These are phyloP conservation scores for Dactylorhiza incarnata DNA, from an alignment of 106 monocot genomes.

Conservation along the genomic window DNA sequence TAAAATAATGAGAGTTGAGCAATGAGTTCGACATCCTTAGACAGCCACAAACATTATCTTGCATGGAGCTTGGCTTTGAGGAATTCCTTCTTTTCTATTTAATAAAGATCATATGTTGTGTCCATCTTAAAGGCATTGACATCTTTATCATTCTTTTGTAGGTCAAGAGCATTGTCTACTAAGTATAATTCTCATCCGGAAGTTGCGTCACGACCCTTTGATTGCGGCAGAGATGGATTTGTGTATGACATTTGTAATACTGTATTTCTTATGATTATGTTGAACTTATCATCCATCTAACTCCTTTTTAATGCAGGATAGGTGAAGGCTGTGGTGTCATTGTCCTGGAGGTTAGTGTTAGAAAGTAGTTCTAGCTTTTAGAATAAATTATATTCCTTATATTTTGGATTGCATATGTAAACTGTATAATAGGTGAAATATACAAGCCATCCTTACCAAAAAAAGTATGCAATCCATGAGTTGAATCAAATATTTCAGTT, in stretches of 20 bases:
- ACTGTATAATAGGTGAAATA: not conserved
- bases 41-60: not conserved
- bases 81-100: not conserved
- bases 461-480: not conserved
- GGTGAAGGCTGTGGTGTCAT: slow-evolving; percentile 90
- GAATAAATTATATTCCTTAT: not conserved
- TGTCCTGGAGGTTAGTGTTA: slow-evolving; percentile 78
- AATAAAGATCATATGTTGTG: not conserved
- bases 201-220: slow-evolving; percentile 85
- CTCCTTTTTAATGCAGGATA: slow-evolving; percentile 45
- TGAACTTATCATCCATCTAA: not conserved
- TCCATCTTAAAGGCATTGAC: not conserved
- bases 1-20: not conserved
- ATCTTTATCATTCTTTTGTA: slow-evolving; percentile 20
- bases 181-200: slow-evolving; percentile 75
- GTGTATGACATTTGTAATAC: slow-evolving; percentile 44
- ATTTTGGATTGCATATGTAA: not conserved
- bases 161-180: slow-evolving; percentile 79
- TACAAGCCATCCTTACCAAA: not conserved
- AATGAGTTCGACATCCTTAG: not conserved
- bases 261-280: not conserved
- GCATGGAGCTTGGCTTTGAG: not conserved
- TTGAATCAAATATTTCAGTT: not conserved
- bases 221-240: slow-evolving; percentile 95
- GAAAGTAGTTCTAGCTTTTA: not conserved